A percentile compares a stretch with the other conserved stretches of the same genome.
Conservation (phyloP, 2,329 filamentous ascomycete genomes). For the Microdochium bolleyi region DNA sequence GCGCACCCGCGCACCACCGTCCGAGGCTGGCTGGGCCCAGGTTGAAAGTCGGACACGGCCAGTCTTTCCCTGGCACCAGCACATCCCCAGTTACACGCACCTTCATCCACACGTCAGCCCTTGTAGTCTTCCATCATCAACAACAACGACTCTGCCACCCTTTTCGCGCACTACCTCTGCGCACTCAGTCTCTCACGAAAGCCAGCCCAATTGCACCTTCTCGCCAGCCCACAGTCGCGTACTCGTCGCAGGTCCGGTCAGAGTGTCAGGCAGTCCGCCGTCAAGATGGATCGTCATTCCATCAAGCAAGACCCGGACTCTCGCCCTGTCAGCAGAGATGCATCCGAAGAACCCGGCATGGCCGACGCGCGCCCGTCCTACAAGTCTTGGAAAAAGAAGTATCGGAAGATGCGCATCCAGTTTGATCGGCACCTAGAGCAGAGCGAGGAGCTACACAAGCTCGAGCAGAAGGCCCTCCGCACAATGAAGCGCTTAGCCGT, state of each 20-base stretch:
- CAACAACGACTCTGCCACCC: background rate
- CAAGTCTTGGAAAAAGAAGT: conserved; percentile 85
- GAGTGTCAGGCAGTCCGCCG: background rate
- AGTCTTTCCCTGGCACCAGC: background rate
- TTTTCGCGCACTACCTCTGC: background rate
- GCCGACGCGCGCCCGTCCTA: conserved; percentile 43
- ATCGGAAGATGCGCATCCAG: conserved; percentile 76
- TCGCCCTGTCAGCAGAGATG: conserved; percentile 22
- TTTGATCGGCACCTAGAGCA: conserved; percentile 74
- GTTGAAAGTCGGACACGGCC: background rate
- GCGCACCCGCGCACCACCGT: background rate
- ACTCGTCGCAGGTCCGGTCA: background rate
- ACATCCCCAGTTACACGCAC: background rate
- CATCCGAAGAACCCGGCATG: conserved; percentile 17
- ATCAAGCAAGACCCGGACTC: conserved; percentile 18
- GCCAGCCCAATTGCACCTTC: background rate
- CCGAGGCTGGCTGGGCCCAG: background rate
- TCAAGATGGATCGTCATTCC: conserved; percentile 14
- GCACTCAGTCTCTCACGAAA: background rate
- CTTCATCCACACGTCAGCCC: background rate
- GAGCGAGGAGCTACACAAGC: conserved; percentile 73
- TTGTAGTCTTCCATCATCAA: background rate
- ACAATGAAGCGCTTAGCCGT: conserved; percentile 78
- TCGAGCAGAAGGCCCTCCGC: conserved; percentile 72
- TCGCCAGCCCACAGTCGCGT: too few species aligned